These are phyloP conservation scores for Lentinula raphanica DNA, from an alignment of 768 basidiomycete genomes.

Conservation along the genomic window DNA sequence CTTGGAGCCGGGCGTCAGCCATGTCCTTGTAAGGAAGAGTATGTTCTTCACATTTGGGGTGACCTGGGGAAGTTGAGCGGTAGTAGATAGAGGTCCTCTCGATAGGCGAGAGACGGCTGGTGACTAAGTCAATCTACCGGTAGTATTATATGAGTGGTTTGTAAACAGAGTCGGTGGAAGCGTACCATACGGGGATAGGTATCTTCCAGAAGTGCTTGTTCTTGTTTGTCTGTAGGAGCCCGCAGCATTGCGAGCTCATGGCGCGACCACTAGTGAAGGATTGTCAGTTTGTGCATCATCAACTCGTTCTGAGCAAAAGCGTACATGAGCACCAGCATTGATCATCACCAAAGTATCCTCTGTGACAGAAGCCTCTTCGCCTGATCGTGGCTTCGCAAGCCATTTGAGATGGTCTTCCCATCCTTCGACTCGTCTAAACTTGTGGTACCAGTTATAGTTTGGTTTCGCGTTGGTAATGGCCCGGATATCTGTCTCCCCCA, in stretches of 20 bases:
- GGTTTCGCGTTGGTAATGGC: constrained; percentile 21
- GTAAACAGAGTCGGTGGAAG: background rate
- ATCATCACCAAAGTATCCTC: constrained; percentile 25
- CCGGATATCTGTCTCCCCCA: constrained; percentile 21
- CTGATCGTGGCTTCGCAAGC: constrained; percentile 13
- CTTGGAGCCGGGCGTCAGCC: constrained; percentile 13
- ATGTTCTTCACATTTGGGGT: constrained; percentile 18
- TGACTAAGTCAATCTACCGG: constrained; percentile 16
- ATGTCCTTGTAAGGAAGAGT: constrained; percentile 16
- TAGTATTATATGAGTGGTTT: background rate
- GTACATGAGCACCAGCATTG: constrained; percentile 25
- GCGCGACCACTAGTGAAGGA: constrained; percentile 20
- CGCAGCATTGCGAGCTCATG: constrained; percentile 24
- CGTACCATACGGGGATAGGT: constrained; percentile 24
- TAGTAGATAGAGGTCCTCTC: constrained; percentile 18
- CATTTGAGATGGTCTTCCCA: constrained; percentile 23
- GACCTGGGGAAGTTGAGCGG: constrained; percentile 23
- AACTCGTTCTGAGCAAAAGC: background rate
- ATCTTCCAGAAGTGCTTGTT: constrained; percentile 23
- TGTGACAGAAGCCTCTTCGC: constrained; percentile 19
- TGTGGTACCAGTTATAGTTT: constrained; percentile 20
- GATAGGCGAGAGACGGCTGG: constrained; percentile 17
- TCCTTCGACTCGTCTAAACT: constrained; percentile 20
- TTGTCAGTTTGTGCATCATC: background rate
- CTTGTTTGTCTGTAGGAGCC: constrained; percentile 16